phyloP scores from a whole-genome alignment of 306 rosid genomes.

The Neltuma alba region DNA sequence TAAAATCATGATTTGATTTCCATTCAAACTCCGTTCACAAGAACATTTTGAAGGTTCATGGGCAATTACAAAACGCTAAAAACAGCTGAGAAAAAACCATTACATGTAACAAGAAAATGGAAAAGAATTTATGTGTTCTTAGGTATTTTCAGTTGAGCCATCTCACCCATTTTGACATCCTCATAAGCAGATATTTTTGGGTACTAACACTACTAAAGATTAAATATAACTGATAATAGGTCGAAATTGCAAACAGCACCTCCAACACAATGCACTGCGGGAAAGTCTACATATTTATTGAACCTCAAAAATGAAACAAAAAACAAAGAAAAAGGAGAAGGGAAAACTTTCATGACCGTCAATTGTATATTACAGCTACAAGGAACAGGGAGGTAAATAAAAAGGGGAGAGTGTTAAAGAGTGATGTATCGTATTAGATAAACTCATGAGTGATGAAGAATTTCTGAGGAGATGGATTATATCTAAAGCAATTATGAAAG shows the following conservation, averaged over 20 bases:
- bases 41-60: slow-evolving; percentile 6
- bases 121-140: not conserved
- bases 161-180: not conserved
- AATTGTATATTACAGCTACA: not conserved
- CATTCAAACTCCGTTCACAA: too few relatives aligned
- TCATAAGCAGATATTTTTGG: not conserved
- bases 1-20: too few relatives aligned
- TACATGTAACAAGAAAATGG: not conserved
- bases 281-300: too few relatives aligned
- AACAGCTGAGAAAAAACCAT: slow-evolving; percentile 1
- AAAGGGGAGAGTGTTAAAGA: too few relatives aligned
- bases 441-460: not conserved
- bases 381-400: too few relatives aligned
- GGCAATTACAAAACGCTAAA: not conserved
- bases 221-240: too few relatives aligned
- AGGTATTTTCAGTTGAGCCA: not conserved
- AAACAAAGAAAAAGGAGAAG: not conserved
- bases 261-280: too few relatives aligned
- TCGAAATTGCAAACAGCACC: too few relatives aligned
- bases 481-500: not conserved
- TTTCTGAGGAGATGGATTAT: not conserved
- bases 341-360: not conserved
- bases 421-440: not conserved
- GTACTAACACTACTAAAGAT: too few relatives aligned
- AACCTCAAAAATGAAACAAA: not conserved